Conservation (phyloP, 202 grass and related monocot genomes). For the Miscanthus sacchariflorus region DNA sequence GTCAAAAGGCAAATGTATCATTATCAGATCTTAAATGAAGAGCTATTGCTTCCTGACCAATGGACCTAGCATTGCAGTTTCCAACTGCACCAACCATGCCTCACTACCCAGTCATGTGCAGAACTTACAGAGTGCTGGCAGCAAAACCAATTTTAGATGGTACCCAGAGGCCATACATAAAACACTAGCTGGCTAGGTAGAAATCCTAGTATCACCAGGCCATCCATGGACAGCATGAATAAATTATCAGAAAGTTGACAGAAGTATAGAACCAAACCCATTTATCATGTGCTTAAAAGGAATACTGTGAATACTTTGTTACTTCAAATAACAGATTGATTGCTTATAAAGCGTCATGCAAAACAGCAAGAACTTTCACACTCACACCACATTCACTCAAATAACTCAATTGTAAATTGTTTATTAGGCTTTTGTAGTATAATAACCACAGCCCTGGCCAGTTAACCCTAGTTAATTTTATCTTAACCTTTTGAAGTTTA, state of each 20-base stretch:
- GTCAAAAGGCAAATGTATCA: neutral
- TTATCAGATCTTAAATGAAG: neutral
- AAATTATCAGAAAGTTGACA: slow-evolving; percentile 1
- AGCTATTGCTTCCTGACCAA: neutral
- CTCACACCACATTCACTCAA: neutral
- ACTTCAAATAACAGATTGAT: neutral
- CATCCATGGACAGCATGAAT: neutral
- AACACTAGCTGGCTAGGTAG: slow-evolving; percentile 27
- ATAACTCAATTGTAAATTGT: neutral
- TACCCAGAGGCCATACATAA: slow-evolving; percentile 18
- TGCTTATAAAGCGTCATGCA: neutral
- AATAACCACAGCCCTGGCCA: neutral
- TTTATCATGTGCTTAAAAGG: neutral
- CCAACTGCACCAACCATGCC: neutral
- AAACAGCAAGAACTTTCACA: neutral
- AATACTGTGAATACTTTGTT: neutral
- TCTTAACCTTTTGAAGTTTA: neutral
- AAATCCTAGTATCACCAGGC: slow-evolving; percentile 15
- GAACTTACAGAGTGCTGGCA: slow-evolving; percentile 19
- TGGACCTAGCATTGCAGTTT: slow-evolving; percentile 3
- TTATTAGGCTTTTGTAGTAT: neutral
- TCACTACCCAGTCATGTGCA: neutral
- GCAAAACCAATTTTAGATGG: neutral
- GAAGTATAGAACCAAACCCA: neutral
- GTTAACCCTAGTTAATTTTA: neutral